A percentile compares a stretch with the other conserved stretches of the same genome.
Conservation (phyloP, 1,284 basidiomycete genomes). For the Puccinia polysora region DNA sequence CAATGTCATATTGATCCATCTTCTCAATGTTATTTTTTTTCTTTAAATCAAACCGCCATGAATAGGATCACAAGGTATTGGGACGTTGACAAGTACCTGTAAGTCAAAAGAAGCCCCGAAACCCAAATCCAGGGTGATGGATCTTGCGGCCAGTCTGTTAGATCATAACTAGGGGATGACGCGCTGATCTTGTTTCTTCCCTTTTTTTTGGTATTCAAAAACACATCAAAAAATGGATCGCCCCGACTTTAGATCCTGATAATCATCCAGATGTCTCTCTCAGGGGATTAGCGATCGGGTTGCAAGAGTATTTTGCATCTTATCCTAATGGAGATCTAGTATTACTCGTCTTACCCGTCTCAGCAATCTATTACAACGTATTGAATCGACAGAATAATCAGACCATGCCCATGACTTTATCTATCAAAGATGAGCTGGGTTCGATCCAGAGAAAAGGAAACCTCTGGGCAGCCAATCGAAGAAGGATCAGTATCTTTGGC, state of each 20-base stretch:
- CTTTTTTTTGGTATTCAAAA: no score
- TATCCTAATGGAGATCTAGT: slow-evolving; percentile 40
- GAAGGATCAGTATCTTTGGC: slow-evolving; percentile 23
- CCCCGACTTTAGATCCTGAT: slow-evolving; percentile 9
- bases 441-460: not conserved
- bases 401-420: slow-evolving; percentile 2
- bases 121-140: not conserved
- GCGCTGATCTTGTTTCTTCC: no score
- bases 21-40: not conserved
- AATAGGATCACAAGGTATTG: slow-evolving; percentile 40
- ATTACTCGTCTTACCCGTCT: slow-evolving; percentile 31
- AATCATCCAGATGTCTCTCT: slow-evolving; percentile 13
- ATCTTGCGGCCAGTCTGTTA: no score
- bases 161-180: no score
- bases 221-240: not conserved
- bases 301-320: slow-evolving; percentile 41
- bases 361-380: slow-evolving; percentile 32
- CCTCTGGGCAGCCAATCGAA: slow-evolving; percentile 32
- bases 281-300: slow-evolving; percentile 7
- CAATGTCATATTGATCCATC: not conserved
- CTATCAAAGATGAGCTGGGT: slow-evolving; percentile 36
- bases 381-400: not conserved
- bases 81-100: slow-evolving; percentile 35
- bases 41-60: not conserved
- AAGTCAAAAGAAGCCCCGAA: not conserved